Base-by-base conservation (phyloP, 306 rosid genomes). In the Lagenaria siceraria region DNA sequence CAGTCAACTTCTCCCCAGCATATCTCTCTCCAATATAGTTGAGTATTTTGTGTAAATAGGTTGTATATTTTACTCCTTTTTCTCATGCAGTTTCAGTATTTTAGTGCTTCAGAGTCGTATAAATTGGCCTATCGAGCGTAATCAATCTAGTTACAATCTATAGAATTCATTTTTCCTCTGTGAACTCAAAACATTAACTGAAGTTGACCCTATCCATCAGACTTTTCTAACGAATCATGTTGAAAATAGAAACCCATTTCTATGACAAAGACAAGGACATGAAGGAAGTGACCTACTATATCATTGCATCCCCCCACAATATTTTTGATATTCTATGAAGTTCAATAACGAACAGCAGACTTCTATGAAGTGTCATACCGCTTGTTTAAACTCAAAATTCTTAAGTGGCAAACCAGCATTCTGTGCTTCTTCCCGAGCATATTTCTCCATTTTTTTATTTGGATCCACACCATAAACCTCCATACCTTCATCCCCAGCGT, bases 401-500 rank as follows among this genome's bases (percentile, higher is more conserved):
- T 87, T 78, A 72, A 63, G 84, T 12, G 96, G 88, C 65, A 92
- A 31, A 76, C 97, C 93, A 54, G 91, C 92, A 0, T 82, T 84
- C 52, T 14, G 15, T 12, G 97, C 98, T 0, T 96, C 81, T 27
- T 85, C 84, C 65, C 58, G 84, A 56, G 98, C 96, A 86, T 92
- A 95, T 63, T 86, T 90, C 66, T 92, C 97, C 98, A 90, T 90
- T 84, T 95, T 87, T 9, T 46, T 48, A 66, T 89, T 92, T 8
- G 98, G 97, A 87, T 95, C 97, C 84, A 89, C 80, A 18, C 98
- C 97, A 80, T 84, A 77, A 83, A 90, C 93, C 61, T 82, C 80
- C 40, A 88, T 84, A 71, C 78, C 88, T 59, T 83, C 56, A 61
- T 85, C 75, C 56, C 79, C 79, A 14, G 84, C 92, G 58, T 95